Base-by-base conservation (phyloP, 345 rosid species). In the Syzygium grande region DNA sequence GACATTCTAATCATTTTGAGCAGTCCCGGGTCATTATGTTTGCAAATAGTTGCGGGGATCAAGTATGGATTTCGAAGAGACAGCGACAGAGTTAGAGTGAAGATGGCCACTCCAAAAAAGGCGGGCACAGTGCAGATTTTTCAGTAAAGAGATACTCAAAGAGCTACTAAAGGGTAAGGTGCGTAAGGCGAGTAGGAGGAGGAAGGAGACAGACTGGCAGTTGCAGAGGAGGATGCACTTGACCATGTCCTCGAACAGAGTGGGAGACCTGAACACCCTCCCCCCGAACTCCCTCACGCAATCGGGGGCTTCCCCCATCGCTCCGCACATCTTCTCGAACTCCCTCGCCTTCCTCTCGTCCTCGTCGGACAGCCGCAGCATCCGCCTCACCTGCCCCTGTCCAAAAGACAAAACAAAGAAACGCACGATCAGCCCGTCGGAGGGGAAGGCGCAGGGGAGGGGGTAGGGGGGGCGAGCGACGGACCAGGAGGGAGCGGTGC, bases 161-260 rank as follows among this genome's bases (percentile, higher is more conserved):
- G 79, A 30, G 79, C 25, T 68, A 68, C 34, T 10, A 9, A 68
- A 23, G 25, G 23, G 52, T 61, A 61, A 61, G 4, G 80, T 2
- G 25, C 5, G 7, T 2, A 34, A 34, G 46, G 46, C 80, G 13
- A 68, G 65, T 11, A 59, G 78, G 23, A 30, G 11, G 52, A 59
- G 78, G 51, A 4, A 58, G 9, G n/a, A 53, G 19, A 59, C 91
- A 16, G 78, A 94, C 95, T 87, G 91, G 91, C 93, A 92, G 85
- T 92, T 92, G 86, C 95, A 93, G 21, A 93, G 94, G 86, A 93
- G 93, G 59, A 92, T 90, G 87, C 93, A 92, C 88, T 93, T 92
- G 85, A 93, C 93, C 94, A 92, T 92, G 77, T 93, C 95, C 87
- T 94, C 94, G 85, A 94, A 94, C 87, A 94, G 89, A 79, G 93